Conservation (phyloP, 495 filamentous ascomycete species). For the Annulohypoxylon moriforme region DNA sequence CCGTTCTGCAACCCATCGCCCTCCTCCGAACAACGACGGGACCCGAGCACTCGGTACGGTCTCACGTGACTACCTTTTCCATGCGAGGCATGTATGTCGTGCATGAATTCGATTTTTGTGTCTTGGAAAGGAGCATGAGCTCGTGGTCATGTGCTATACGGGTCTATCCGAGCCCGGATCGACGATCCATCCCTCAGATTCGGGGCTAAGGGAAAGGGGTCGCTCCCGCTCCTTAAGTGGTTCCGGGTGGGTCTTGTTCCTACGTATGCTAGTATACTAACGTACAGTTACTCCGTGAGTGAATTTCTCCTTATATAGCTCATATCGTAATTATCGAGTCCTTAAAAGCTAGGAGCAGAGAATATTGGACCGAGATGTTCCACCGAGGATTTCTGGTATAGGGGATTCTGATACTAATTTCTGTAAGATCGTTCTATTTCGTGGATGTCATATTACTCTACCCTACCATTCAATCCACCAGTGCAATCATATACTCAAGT, state of each 20-base stretch:
- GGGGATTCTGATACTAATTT: too few species aligned
- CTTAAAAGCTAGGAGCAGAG: too few species aligned
- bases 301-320: too few species aligned
- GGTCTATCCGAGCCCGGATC: not conserved
- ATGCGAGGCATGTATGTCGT: slow-evolving; percentile 56
- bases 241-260: not conserved
- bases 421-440: too few species aligned
- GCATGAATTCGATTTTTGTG: slow-evolving; percentile 32
- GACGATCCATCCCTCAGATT: not conserved
- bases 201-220: not conserved
- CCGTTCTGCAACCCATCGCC: not conserved
- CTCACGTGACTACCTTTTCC: slow-evolving; percentile 48
- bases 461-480: too few species aligned
- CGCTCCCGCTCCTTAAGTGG: not conserved
- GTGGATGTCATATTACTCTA: too few species aligned
- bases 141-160: slow-evolving; percentile 41
- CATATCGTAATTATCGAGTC: too few species aligned
- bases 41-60: slow-evolving; percentile 4
- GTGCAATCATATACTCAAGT: too few species aligned
- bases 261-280: not conserved
- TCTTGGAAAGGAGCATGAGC: slow-evolving; percentile 9
- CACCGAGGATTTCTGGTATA: too few species aligned
- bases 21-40: not conserved
- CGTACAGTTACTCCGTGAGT: not conserved
- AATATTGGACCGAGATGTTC: too few species aligned